Evolutionary conservation across 164 flowering plant species (phyloP).

Genomic region (Brasenia schreberi): DNA sequence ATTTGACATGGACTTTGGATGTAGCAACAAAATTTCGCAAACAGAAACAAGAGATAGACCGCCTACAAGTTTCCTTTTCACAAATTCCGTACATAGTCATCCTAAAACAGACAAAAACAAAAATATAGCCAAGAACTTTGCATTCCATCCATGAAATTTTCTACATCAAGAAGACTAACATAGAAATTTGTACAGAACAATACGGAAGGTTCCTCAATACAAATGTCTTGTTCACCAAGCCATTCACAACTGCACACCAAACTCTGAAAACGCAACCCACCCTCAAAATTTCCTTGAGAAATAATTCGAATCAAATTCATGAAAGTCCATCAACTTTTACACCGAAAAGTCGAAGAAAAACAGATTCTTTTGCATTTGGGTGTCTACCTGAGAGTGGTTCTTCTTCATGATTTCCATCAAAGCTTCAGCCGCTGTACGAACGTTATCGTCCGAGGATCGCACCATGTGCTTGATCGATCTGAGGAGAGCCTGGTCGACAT

Average conservation of each 20-base stretch:
- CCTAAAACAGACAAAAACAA: background rate
- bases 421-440: conserved; percentile 51
- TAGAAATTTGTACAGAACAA: background rate
- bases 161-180: background rate
- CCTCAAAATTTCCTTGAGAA: background rate
- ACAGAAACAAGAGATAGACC: background rate
- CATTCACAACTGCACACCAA: background rate
- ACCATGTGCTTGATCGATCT: conserved; percentile 66
- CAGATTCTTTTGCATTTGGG: background rate
- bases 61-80: background rate
- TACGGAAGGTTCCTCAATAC: background rate
- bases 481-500: conserved; percentile 68
- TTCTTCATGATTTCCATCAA: conserved; percentile 77
- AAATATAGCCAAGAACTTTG: background rate
- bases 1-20: too few species aligned
- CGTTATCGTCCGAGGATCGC: conserved; percentile 70
- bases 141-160: background rate
- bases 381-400: conserved; percentile 65
- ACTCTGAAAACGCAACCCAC: background rate
- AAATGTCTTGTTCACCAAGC: background rate
- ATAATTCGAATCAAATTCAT: background rate
- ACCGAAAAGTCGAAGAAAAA: background rate
- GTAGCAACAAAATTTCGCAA: background rate
- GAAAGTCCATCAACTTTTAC: background rate
- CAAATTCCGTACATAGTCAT: background rate